Evolutionary conservation across 768 basidiomycete genomes (phyloP).

Genomic region (Amylocystis lapponica): DNA sequence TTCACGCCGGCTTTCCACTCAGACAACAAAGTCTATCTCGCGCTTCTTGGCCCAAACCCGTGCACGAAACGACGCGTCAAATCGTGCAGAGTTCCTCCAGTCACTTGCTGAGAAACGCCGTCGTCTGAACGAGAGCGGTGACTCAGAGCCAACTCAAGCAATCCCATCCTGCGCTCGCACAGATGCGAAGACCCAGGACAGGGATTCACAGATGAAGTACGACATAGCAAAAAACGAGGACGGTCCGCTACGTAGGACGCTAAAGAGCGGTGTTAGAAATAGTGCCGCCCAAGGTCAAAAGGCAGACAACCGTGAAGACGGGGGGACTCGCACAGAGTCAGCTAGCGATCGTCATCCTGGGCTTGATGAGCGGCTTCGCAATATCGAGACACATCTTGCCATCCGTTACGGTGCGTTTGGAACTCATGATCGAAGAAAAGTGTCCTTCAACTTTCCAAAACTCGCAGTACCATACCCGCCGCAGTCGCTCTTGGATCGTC

Average conservation of each 20-base stretch:
- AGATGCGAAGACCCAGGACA: conserved; percentile 63
- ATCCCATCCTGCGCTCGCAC: conserved; percentile 64
- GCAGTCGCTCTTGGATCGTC: conserved; percentile 52
- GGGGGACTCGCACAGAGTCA: conserved; percentile 30
- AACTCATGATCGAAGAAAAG: background rate
- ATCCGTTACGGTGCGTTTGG: conserved; percentile 60
- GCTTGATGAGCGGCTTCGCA: conserved; percentile 55
- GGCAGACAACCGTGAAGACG: conserved; percentile 16
- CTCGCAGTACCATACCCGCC: conserved; percentile 65
- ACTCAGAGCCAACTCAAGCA: conserved; percentile 19
- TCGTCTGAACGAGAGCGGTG: conserved; percentile 30
- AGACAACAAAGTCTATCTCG: conserved; percentile 69
- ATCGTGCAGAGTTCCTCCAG: conserved; percentile 67
- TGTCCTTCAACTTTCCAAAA: too few species aligned
- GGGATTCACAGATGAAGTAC: conserved; percentile 79
- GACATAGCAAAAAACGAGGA: conserved; percentile 84
- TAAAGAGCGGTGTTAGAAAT: conserved; percentile 27
- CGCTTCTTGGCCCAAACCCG: conserved; percentile 65
- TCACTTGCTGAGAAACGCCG: conserved; percentile 51
- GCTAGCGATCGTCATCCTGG: conserved; percentile 58
- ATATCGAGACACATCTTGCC: conserved; percentile 67
- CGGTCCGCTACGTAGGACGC: conserved; percentile 62
- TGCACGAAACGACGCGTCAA: conserved; percentile 70
- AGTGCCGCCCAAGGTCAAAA: background rate
- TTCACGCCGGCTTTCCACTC: background rate